Conservation (phyloP, 2,329 filamentous ascomycete species). For the Mariannaea elegans region DNA sequence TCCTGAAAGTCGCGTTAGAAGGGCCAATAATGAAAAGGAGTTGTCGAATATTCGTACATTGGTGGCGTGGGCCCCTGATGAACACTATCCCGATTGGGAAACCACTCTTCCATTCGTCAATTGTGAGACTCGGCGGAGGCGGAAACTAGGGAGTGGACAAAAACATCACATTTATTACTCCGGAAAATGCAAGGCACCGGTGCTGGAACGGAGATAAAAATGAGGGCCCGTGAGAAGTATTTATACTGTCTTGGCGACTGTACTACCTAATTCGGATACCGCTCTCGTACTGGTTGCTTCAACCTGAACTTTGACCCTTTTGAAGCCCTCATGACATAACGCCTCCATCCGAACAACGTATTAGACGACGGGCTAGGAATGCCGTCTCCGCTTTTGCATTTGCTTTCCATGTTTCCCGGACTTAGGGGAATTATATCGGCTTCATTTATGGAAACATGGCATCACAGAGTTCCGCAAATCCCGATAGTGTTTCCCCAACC, state of each 20-base stretch:
- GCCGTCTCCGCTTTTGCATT: too few relatives aligned
- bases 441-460: background rate
- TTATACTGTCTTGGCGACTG: background rate
- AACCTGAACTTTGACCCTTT: background rate
- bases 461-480: background rate
- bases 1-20: too few relatives aligned
- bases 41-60: too few relatives aligned
- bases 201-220: background rate
- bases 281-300: background rate
- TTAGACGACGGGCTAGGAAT: too few relatives aligned
- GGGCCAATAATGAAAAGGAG: too few relatives aligned
- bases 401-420: too few relatives aligned
- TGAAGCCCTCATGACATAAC: background rate
- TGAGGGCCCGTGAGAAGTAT: too few relatives aligned
- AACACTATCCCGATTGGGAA: constrained; percentile 3
- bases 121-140: background rate
- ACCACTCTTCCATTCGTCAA: constrained; percentile 11
- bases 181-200: background rate
- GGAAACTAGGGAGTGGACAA: background rate
- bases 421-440: background rate
- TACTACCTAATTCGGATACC: background rate
- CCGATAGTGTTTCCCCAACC: background rate
- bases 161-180: background rate
- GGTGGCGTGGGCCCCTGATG: too few relatives aligned
- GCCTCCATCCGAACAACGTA: background rate